A percentile compares a stretch with the other conserved stretches of the same genome.
These are phyloP conservation scores for Mollisia scopiformis DNA, from an alignment of 2,329 filamentous ascomycete genomes.

Conservation along the genomic window DNA sequence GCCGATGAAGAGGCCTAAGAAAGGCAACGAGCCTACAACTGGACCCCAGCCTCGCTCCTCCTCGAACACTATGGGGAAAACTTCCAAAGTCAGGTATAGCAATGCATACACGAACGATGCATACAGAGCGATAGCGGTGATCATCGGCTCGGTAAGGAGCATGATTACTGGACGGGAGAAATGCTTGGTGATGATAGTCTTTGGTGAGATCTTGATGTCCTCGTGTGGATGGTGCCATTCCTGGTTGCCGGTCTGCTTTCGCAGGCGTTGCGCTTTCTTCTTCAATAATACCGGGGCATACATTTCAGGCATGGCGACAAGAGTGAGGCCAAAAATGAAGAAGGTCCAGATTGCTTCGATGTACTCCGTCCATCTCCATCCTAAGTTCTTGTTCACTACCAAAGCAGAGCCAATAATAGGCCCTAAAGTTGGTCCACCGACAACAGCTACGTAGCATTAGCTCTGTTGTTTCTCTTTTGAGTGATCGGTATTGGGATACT, in stretches of 20 bases:
- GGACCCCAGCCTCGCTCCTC: constrained; percentile 62
- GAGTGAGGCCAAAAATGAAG: constrained; percentile 43
- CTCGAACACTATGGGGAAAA: constrained; percentile 67
- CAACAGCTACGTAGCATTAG: constrained; percentile 47
- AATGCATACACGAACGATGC: constrained; percentile 72
- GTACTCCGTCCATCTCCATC: constrained; percentile 42
- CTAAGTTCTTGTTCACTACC: constrained; percentile 38
- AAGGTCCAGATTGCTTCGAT: constrained; percentile 46
- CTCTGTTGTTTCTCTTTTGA: not conserved
- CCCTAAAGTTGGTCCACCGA: constrained; percentile 58
- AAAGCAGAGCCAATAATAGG: constrained; percentile 38
- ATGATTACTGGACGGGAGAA: constrained; percentile 43
- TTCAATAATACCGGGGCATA: constrained; percentile 49
- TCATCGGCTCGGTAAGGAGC: constrained; percentile 60
- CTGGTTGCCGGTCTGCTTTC: constrained; percentile 38
- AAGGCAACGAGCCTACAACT: constrained; percentile 64
- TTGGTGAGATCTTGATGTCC: constrained; percentile 27
- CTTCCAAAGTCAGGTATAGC: constrained; percentile 62
- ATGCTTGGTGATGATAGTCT: constrained; percentile 35
- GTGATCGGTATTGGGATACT: not conserved
- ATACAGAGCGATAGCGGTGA: constrained; percentile 70
- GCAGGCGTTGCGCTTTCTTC: constrained; percentile 32
- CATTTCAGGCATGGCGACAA: constrained; percentile 48
- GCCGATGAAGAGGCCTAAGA: constrained; percentile 48
- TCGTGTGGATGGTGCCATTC: constrained; percentile 32